A percentile compares a stretch with the other conserved stretches of the same genome.
These are phyloP conservation scores for Rhizopus stolonifer DNA, from an alignment of 371 early-diverging fungal species.

Conservation along the genomic window DNA sequence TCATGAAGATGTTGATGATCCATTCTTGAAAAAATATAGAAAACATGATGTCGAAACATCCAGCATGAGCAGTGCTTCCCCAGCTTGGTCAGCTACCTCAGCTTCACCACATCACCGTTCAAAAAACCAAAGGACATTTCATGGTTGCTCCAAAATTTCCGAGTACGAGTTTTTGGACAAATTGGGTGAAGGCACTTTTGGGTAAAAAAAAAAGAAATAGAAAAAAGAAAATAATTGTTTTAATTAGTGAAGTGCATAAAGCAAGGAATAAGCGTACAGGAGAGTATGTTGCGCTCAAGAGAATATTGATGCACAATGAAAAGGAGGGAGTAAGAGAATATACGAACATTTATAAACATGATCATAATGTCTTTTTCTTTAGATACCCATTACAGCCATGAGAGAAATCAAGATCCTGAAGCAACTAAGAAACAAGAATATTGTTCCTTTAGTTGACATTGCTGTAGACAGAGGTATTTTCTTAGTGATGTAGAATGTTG, in stretches of 20 bases:
- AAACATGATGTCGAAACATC: neutral
- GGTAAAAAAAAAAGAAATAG: conserved; percentile 50
- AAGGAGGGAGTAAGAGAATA: conserved; percentile 93
- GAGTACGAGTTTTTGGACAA: conserved; percentile 75
- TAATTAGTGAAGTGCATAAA: conserved; percentile 80
- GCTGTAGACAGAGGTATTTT: conserved; percentile 65
- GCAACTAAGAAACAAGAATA: conserved; percentile 78
- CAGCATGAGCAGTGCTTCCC: conserved; percentile 13
- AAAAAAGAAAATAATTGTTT: neutral
- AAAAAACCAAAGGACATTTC: conserved; percentile 24
- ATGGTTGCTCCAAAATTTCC: conserved; percentile 66
- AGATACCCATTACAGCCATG: conserved; percentile 94
- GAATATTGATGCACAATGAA: conserved; percentile 89
- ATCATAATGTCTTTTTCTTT: conserved; percentile 1
- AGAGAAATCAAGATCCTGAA: conserved; percentile 94
- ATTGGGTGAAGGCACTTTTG: conserved; percentile 96
- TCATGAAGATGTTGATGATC: neutral
- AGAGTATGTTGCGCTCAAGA: conserved; percentile 83
- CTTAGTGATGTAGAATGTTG: too few species aligned
- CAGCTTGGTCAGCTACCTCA: conserved; percentile 21
- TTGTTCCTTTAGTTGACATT: conserved; percentile 84
- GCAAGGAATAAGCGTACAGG: conserved; percentile 76
- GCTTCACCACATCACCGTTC: conserved; percentile 20
- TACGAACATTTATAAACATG: too few species aligned
- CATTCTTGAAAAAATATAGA: neutral